Base-by-base conservation (phyloP, 495 filamentous ascomycete species). In the Aspergillus bridgeri region DNA sequence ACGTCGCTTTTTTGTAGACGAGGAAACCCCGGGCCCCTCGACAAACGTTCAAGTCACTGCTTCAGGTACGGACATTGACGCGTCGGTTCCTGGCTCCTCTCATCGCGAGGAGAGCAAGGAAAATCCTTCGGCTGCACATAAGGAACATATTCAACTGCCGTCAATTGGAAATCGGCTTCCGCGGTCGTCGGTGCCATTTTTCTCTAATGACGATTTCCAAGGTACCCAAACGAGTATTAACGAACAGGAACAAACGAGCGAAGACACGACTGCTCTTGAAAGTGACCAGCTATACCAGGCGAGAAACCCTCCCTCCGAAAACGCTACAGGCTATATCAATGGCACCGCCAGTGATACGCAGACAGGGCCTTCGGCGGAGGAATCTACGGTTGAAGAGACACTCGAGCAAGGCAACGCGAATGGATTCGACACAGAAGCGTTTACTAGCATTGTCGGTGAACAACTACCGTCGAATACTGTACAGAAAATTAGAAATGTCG, bases 1-100 rank as follows among this genome's bases (percentile, higher is more conserved):
- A 71, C 79, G 87, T 54, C 86, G 92, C 23, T 95, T 95, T 71
- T 92, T 95, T 65, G 75, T 78, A 3, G 88, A 94, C 15, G 71
- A 65, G 3, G 56, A 66, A 17, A 43, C 29, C 29, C 27, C 56
- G 19, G 13, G 23, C 4, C 38, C n/a, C 8, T 9, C 63, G 5
- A 11, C 53, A 15, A 54, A 50, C 47, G 33, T n/a, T n/a, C n/a
- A 61, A 42, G 27, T 56, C 11, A 46, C 8, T 7, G 27, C 27
- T 20, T 3, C 58, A 4, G 42, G 48, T 0, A 51, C 43, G 42
- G 48, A 8, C 38, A 18, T 55, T 45, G 61, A 72, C 69, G 66
- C 70, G 66, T 66, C 65, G 17, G 6, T 17, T 49, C 23, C 47
- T 24, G 5, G 19, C 1, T 17, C 9, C 21, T 47, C 44, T 47